Evolutionary conservation across 1,284 basidiomycete genomes (phyloP).

Genomic region (Ustilago curta): DNA sequence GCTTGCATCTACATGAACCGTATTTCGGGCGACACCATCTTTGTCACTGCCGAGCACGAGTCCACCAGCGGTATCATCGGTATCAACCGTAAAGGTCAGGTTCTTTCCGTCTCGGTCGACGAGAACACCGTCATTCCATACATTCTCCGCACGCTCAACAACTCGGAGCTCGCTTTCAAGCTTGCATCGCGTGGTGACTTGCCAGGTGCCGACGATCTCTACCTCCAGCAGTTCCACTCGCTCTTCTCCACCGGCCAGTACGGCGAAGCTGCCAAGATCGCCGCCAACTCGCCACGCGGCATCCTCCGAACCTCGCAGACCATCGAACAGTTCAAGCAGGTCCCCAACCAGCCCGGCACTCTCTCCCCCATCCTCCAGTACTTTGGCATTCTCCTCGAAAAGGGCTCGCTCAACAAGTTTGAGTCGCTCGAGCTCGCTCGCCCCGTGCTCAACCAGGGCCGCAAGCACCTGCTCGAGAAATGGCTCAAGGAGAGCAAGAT

Average conservation of each 20-base stretch:
- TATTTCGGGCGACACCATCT: conserved; percentile 99
- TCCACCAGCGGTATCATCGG: conserved; percentile 95
- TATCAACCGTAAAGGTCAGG: conserved; percentile 99
- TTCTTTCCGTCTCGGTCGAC: conserved; percentile 95
- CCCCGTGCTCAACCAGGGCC: conserved; percentile 94
- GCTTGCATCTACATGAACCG: conserved; percentile 99
- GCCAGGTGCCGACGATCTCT: conserved; percentile 97
- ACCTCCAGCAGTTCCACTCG: conserved; percentile 93
- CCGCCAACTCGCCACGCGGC: conserved; percentile 95
- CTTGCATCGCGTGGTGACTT: conserved; percentile 96
- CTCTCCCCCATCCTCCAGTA: conserved; percentile 98
- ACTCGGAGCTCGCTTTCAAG: conserved; percentile 98
- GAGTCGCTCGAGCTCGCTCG: conserved; percentile 96
- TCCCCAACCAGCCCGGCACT: conserved; percentile 88
- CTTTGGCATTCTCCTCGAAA: conserved; percentile 97
- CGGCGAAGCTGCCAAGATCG: conserved; percentile 96
- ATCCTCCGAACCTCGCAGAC: conserved; percentile 94
- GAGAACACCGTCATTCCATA: conserved; percentile 96
- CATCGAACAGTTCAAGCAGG: conserved; percentile 97
- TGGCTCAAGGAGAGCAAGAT: conserved; percentile 99
- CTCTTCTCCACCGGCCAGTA: conserved; percentile 91
- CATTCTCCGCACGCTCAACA: conserved; percentile 92
- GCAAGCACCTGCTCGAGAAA: conserved; percentile 97
- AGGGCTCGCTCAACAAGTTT: conserved; percentile 95
- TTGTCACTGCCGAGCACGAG: conserved; percentile 97